Evolutionary conservation across 768 basidiomycete genomes (phyloP).

Genomic region (Plicaturopsis crispa): DNA sequence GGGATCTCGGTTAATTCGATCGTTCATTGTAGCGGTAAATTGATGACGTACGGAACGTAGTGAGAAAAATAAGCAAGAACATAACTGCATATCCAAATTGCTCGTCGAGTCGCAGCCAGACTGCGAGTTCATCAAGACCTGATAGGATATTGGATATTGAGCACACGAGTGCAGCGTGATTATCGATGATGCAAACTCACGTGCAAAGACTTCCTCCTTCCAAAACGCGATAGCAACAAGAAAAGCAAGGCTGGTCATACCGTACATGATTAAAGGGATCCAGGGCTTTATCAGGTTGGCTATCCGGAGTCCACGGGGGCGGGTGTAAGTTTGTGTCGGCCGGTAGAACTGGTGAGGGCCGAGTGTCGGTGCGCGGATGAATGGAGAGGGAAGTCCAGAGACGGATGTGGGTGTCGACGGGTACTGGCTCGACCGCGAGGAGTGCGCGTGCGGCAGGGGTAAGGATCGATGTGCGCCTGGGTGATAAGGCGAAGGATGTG

Average conservation of each 20-base stretch:
- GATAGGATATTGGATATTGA: slow-evolving; percentile 4
- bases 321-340: slow-evolving; percentile 25
- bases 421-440: slow-evolving; percentile 10
- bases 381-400: slow-evolving; percentile 5
- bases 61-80: slow-evolving; percentile 64
- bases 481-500: neutral
- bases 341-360: slow-evolving; percentile 4
- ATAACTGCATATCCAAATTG: slow-evolving; percentile 55
- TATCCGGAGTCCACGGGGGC: slow-evolving; percentile 46
- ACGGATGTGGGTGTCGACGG: slow-evolving; percentile 11
- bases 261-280: slow-evolving; percentile 74
- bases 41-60: slow-evolving; percentile 70
- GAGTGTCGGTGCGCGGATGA: slow-evolving; percentile 1
- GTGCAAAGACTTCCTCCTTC: slow-evolving; percentile 73
- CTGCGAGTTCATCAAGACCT: slow-evolving; percentile 81
- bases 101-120: slow-evolving; percentile 67
- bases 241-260: slow-evolving; percentile 69
- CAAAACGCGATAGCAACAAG: slow-evolving; percentile 78
- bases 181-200: slow-evolving; percentile 34
- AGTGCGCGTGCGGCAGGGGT: slow-evolving; percentile 3
- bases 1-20: slow-evolving; percentile 4
- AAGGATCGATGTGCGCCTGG: slow-evolving; percentile 9
- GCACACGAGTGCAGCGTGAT: neutral
- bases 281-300: slow-evolving; percentile 60
- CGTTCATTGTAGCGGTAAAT: too few species aligned